Base-by-base conservation (phyloP, 139 green algal genomes). In the Desmodesmus armatus region DNA sequence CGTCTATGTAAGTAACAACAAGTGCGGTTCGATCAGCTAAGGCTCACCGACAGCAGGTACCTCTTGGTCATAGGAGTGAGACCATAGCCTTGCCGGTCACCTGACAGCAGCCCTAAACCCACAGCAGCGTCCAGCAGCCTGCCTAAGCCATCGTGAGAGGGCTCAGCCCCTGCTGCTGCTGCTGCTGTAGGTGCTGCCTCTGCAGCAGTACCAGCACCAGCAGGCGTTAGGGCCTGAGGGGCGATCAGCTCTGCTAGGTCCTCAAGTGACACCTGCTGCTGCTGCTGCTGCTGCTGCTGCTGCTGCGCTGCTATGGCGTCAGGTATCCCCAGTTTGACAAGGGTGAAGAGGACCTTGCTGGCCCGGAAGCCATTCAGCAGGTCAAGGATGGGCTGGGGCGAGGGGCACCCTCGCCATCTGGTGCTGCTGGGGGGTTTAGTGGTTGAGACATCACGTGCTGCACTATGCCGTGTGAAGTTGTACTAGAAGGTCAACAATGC, bases 51-150 rank as follows among this genome's bases (percentile, higher is more conserved):
- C n/a, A n/a, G n/a, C 31, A 89, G 63, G 41, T 87, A 89, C 3
- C 37, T 63, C 13, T 21, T 5, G 13, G 72, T n/a, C 0, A 80
- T 0, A 5, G 41, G 44, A 0, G 62, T 84, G 5, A 89, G 49
- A 0, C 27, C 27, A 58, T 74, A 84, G 44, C 65, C 63, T 7
- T 58, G 33, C n/a, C 27, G 62, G 29, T 65, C 74, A 3, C 43
- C 65, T 2, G 11, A 44, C 11, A 88, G 47, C 47, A 91, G 72
- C 5, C 63, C 69, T 1, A 91, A 74, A 0, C 62, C 31, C 0
- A 83, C 73, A 40, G 70, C 74, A 27, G 83, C 73, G 40, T 87
- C 77, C 11, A 87, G 58, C 0, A 91, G 40, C 3, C 87, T 65
- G 2, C 69, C 65, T 6, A 91, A 7, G 4, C 87, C 87, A 29